Percentiles rank a stretch among this genome's conserved stretches.
phyloP scores from a whole-genome alignment of 208 protist genomes.

The Leishmania gerbilli region DNA sequence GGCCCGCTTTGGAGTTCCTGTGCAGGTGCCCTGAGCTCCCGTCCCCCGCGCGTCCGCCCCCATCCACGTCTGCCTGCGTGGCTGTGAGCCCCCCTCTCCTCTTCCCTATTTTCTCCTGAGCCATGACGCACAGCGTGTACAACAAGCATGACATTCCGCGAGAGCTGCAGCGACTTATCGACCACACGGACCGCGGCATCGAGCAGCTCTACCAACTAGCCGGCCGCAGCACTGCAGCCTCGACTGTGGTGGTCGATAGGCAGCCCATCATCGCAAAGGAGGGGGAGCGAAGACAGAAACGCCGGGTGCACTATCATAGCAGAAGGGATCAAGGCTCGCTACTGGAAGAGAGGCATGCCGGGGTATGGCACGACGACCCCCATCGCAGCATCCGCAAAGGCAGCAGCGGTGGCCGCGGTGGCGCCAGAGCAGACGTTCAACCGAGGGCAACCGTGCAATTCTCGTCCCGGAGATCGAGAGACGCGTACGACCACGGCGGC shows the following conservation, averaged over 20 bases:
- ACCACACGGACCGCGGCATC: conserved; percentile 69
- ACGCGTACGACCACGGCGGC: too few relatives aligned
- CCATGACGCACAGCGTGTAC: conserved; percentile 18
- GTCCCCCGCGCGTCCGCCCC: background rate
- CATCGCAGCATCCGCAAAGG: background rate
- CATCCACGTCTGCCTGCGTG: background rate
- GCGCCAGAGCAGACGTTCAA: background rate
- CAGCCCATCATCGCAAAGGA: background rate
- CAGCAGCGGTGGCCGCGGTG: background rate
- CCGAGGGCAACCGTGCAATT: background rate
- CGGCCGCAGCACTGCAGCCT: conserved; percentile 8
- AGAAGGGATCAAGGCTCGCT: background rate
- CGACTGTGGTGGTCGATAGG: background rate
- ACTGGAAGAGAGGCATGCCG: background rate
- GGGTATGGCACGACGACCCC: background rate
- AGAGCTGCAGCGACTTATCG: conserved; percentile 50
- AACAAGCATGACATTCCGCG: conserved; percentile 33
- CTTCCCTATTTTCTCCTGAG: background rate
- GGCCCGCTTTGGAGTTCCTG: background rate
- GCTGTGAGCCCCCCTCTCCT: background rate
- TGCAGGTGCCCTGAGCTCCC: too few relatives aligned
- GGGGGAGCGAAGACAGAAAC: background rate
- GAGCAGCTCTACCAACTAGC: conserved; percentile 60
- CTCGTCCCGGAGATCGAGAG: background rate
- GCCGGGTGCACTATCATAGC: background rate